These are phyloP conservation scores for Trichosporon sp. DNA, from an alignment of 1,284 basidiomycete species.

Conservation along the genomic window DNA sequence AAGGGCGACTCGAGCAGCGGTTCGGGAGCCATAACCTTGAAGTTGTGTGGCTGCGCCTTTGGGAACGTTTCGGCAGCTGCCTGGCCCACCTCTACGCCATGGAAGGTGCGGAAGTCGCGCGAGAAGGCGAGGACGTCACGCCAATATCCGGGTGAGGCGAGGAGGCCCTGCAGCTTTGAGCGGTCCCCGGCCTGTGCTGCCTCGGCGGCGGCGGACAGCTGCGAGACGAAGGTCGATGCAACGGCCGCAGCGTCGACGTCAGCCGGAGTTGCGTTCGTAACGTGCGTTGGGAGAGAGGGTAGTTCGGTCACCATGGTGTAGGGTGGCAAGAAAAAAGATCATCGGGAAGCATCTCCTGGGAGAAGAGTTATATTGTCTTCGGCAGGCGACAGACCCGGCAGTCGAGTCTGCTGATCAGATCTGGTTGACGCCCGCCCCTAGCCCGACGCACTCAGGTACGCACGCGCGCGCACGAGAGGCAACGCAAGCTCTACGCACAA, in stretches of 20 bases:
- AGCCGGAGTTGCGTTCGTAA: slow-evolving; percentile 6
- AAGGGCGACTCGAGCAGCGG: slow-evolving; percentile 58
- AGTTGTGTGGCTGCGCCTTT: slow-evolving; percentile 51
- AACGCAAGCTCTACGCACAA: neutral
- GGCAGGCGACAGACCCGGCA: too few relatives aligned
- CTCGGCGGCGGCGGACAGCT: neutral
- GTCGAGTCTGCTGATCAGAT: neutral
- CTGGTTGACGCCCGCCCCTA: neutral
- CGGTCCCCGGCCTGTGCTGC: slow-evolving; percentile 15
- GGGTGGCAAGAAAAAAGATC: neutral
- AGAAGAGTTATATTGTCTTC: neutral
- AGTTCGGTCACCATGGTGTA: slow-evolving; percentile 24
- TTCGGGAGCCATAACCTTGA: slow-evolving; percentile 53
- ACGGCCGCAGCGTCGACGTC: slow-evolving; percentile 13
- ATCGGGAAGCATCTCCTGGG: too few relatives aligned
- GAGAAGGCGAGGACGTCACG: slow-evolving; percentile 41
- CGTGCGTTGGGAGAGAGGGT: slow-evolving; percentile 23
- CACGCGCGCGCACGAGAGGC: neutral
- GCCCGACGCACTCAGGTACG: neutral
- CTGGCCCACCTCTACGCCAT: slow-evolving; percentile 37
- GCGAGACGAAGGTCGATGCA: slow-evolving; percentile 19
- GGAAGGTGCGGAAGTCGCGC: slow-evolving; percentile 43
- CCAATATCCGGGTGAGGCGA: slow-evolving; percentile 27
- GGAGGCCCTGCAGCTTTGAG: slow-evolving; percentile 10
- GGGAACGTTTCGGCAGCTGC: slow-evolving; percentile 56